Evolutionary conservation across 2,329 filamentous ascomycete genomes (phyloP), one percentile per base, ranked within the genome.

Genomic region (Fusarium sp.): DNA sequence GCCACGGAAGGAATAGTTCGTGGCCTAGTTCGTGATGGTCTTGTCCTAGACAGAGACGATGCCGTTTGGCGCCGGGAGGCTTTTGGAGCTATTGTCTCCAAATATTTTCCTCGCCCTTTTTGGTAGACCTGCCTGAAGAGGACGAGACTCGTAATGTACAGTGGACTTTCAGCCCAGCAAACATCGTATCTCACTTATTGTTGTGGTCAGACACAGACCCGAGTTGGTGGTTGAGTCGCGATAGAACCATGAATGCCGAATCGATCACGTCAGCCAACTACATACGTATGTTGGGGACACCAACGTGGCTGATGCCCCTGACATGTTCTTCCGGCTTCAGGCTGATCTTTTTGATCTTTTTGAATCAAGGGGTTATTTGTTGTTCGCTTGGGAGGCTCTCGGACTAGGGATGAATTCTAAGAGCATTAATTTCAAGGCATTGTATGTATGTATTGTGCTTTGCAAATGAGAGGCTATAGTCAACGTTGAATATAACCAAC

Each of bases 211-310:
- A 68, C 15, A n/a, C 36, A 63, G 55, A 68, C 55, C 66, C 63
- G 42, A 69, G 36, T 28, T 64, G 39, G 28, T 39, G 66, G 57
- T 69, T 44, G 28, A 57, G 60, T 41, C 22, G 39, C 47, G 60
- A 65, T 65, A 32, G 42, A 26, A 44, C 45, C 28, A 36, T 64
- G 48, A 70, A 70, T 73, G 70, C 70, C 70, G 71, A 61, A 57
- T 60, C 55, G 45, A 62, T 70, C 66, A 61, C 70, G 70, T 66
- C 70, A 73, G 70, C 71, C 58, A 74, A 65, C 66, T 30, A 59
- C 14, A 15, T 26, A 41, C 14, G 20, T 26, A 41, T 44, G 28
- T 24, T 26, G n/a, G 38, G 38, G 15, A 41, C 26, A 36, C 39
- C 26, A 42, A 39, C 45, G 54, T 66, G 57, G 39, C 48, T 70